Base-by-base conservation (phyloP, 306 rosid species). In the Trichosanthes truncata region DNA sequence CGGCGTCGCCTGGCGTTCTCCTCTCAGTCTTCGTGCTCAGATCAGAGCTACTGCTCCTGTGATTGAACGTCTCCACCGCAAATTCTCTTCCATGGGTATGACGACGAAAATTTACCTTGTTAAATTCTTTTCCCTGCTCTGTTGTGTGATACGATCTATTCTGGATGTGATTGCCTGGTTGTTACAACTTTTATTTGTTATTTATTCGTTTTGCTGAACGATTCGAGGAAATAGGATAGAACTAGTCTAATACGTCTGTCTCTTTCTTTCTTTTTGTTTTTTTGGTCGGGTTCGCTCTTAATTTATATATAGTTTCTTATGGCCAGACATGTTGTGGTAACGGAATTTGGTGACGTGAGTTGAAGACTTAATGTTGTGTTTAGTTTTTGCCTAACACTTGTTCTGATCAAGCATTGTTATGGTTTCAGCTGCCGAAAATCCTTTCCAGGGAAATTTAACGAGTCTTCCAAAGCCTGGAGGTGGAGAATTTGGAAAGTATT, bases 381-480 rank as follows among this genome's bases (percentile, higher is more conserved):
- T 74, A 0, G 38, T 25, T 21, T 23, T 52, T 52, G 21, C n/a
- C 12, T 41, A 12, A n/a, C 31, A 3, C 4, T 13, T 55, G 29
- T 43, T 62, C 60, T 82, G 82, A 78, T 76, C 36, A 38, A 35
- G 80, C 51, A 31, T 78, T 48, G 62, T 3, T 53, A 3, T 79
- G 31, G 74, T 79, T 78, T 60, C 88, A 96, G 98, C 98, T 83
- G 61, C 87, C 52, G 98, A 96, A 67, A 88, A 88, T 82, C 98
- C 98, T 79, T 96, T 93, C 93, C 89, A 96, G 88, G 92, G 65
- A 71, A 91, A 87, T 83, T 81, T 96, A 84, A 91, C 97, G 6
- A 88, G 86, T 86, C 98, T 96, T 38, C 97, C 98, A 5, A 96
- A 91, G 88, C 96, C 93, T 13, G 97, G 99, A 36, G 98, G 99